Conservation (phyloP, 129 eudicot species). For the Escallonia rubra region DNA sequence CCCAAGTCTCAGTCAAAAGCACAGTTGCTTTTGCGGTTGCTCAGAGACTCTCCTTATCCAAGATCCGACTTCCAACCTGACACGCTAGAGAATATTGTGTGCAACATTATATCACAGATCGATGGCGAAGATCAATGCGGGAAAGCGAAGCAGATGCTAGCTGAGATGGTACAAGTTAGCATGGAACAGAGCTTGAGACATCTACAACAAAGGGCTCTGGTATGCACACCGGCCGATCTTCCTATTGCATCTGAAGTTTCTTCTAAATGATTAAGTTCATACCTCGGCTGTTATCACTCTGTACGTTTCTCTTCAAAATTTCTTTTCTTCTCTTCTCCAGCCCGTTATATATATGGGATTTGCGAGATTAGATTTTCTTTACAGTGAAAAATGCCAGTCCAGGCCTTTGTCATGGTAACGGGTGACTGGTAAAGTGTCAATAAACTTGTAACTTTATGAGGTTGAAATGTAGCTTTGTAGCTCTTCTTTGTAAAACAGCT, state of each 20-base stretch:
- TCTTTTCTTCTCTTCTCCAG: background rate
- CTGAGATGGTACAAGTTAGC: slow-evolving; percentile 98
- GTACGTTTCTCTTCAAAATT: background rate
- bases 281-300: background rate
- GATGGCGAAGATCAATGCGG: slow-evolving; percentile 87
- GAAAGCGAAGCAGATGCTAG: slow-evolving; percentile 87
- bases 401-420: slow-evolving; percentile 62
- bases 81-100: slow-evolving; percentile 67
- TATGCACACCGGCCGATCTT: slow-evolving; percentile 67
- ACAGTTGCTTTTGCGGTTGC: slow-evolving; percentile 49
- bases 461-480: slow-evolving; percentile 1
- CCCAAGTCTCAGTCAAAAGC: slow-evolving; percentile 67
- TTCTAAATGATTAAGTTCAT: slow-evolving; percentile 24
- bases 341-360: slow-evolving; percentile 8
- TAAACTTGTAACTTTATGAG: slow-evolving; percentile 12
- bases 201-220: slow-evolving; percentile 88
- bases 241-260: slow-evolving; percentile 57
- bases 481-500: slow-evolving; percentile 18
- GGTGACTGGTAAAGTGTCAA: slow-evolving; percentile 70
- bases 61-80: slow-evolving; percentile 68
- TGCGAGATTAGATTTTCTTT: slow-evolving; percentile 19
- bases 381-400: slow-evolving; percentile 56
- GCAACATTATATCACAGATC: slow-evolving; percentile 61
- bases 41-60: slow-evolving; percentile 73
- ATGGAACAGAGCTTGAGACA: slow-evolving; percentile 93